phyloP scores from a whole-genome alignment of 306 rosid species.

The Cucumis sativus region DNA sequence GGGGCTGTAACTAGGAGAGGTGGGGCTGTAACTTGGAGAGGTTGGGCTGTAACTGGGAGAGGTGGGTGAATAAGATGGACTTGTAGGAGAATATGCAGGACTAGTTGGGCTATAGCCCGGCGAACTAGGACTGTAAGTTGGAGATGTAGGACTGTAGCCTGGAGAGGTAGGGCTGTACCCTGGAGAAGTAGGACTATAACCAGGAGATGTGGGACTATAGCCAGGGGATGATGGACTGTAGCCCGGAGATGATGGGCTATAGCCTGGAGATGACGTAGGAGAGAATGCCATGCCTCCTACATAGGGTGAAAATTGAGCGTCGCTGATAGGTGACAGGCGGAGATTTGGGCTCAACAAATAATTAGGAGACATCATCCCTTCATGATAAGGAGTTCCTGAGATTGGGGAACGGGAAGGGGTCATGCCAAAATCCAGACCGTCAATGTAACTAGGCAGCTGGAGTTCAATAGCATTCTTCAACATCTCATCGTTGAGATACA shows the following conservation, averaged over 20 bases:
- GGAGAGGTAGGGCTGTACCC: slow-evolving; percentile 96
- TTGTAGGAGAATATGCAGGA: slow-evolving; percentile 95
- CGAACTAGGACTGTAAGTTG: slow-evolving; percentile 93
- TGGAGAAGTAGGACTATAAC: slow-evolving; percentile 89
- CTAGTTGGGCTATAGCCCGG: slow-evolving; percentile 96
- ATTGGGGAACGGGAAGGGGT: slow-evolving; percentile 89
- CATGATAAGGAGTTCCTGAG: slow-evolving; percentile 89
- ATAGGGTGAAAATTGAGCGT: slow-evolving; percentile 97
- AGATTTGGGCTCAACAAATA: slow-evolving; percentile 88
- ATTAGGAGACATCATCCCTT: slow-evolving; percentile 91
- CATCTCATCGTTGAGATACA: slow-evolving; percentile 91
- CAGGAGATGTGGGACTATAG: slow-evolving; percentile 89
- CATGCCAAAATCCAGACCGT: slow-evolving; percentile 95
- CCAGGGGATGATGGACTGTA: slow-evolving; percentile 97
- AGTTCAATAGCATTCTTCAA: slow-evolving; percentile 94
- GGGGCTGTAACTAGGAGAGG: slow-evolving; percentile 75
- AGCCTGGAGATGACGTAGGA: slow-evolving; percentile 89
- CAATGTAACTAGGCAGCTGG: slow-evolving; percentile 94
- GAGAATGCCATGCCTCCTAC: slow-evolving; percentile 96
- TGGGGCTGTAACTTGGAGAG: slow-evolving; percentile 80
- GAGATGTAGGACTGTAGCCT: slow-evolving; percentile 91
- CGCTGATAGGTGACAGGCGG: slow-evolving; percentile 67
- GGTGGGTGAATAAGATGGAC: slow-evolving; percentile 87
- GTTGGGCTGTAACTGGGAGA: slow-evolving; percentile 77
- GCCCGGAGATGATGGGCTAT: slow-evolving; percentile 92